These are phyloP conservation scores for Leishmania arabica DNA, from an alignment of 208 protist genomes.

Conservation along the genomic window DNA sequence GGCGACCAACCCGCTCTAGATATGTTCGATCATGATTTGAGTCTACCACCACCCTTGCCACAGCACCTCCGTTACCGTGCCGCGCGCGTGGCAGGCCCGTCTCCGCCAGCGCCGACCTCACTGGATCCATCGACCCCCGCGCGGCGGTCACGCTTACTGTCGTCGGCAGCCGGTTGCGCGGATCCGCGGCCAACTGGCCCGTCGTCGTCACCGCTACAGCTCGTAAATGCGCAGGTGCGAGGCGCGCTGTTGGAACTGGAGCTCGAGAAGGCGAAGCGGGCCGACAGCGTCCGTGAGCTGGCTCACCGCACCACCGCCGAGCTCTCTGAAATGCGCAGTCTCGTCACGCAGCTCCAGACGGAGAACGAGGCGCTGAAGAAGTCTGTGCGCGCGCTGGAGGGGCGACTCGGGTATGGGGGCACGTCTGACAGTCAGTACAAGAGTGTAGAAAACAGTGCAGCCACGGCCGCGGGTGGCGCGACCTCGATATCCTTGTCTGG, in stretches of 20 bases:
- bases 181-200: background rate
- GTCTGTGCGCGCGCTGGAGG: slow-evolving; percentile 59
- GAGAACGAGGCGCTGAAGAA: slow-evolving; percentile 65
- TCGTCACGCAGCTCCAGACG: slow-evolving; percentile 54
- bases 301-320: slow-evolving; percentile 39
- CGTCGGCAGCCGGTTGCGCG: background rate
- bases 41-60: slow-evolving; percentile 40
- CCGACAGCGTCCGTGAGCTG: slow-evolving; percentile 58
- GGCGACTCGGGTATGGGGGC: slow-evolving; percentile 28
- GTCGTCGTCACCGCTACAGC: slow-evolving; percentile 24
- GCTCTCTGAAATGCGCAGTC: slow-evolving; percentile 53
- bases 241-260: slow-evolving; percentile 66
- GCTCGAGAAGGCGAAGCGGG: slow-evolving; percentile 70
- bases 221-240: slow-evolving; percentile 55
- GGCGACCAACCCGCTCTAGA: slow-evolving; percentile 3
- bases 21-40: slow-evolving; percentile 20
- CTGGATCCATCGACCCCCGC: background rate
- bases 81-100: background rate
- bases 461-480: background rate
- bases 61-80: slow-evolving; percentile 34
- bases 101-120: background rate
- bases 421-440: background rate
- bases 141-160: slow-evolving; percentile 1
- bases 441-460: background rate
- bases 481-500: background rate